Evolutionary conservation across 1,284 basidiomycete genomes (phyloP).

Genomic region (Abortiporus biennis): DNA sequence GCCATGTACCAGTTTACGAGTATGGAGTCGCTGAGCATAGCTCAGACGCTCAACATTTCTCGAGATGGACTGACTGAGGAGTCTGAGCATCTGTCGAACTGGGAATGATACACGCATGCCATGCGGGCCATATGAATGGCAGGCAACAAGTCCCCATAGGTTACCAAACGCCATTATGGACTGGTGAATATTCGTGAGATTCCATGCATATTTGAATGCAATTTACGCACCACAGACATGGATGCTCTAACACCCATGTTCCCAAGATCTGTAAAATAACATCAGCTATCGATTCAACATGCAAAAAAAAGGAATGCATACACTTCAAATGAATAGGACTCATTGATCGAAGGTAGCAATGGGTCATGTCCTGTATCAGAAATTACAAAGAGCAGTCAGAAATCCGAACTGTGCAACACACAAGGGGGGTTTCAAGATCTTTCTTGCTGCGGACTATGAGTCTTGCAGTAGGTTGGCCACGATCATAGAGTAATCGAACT

Average conservation of each 20-base stretch:
- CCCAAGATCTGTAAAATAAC: slow-evolving; percentile 46
- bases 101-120: slow-evolving; percentile 86
- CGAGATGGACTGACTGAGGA: slow-evolving; percentile 81
- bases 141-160: slow-evolving; percentile 82
- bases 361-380: slow-evolving; percentile 68
- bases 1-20: slow-evolving; percentile 58
- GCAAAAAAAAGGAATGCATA: slow-evolving; percentile 26
- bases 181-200: slow-evolving; percentile 26
- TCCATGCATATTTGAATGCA: background rate
- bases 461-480: slow-evolving; percentile 72
- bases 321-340: slow-evolving; percentile 87
- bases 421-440: slow-evolving; percentile 70
- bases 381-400: slow-evolving; percentile 1
- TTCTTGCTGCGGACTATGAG: slow-evolving; percentile 63
- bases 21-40: slow-evolving; percentile 75
- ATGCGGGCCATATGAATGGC: slow-evolving; percentile 75
- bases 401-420: slow-evolving; percentile 35
- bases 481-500: slow-evolving; percentile 78
- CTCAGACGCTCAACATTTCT: slow-evolving; percentile 80
- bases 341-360: slow-evolving; percentile 85
- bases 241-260: slow-evolving; percentile 82
- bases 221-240: slow-evolving; percentile 68
- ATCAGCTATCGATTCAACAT: slow-evolving; percentile 7
- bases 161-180: slow-evolving; percentile 83
- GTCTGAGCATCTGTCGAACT: slow-evolving; percentile 75